Evolutionary conservation across 1,284 basidiomycete species (phyloP).

Genomic region (Cerrena zonata): DNA sequence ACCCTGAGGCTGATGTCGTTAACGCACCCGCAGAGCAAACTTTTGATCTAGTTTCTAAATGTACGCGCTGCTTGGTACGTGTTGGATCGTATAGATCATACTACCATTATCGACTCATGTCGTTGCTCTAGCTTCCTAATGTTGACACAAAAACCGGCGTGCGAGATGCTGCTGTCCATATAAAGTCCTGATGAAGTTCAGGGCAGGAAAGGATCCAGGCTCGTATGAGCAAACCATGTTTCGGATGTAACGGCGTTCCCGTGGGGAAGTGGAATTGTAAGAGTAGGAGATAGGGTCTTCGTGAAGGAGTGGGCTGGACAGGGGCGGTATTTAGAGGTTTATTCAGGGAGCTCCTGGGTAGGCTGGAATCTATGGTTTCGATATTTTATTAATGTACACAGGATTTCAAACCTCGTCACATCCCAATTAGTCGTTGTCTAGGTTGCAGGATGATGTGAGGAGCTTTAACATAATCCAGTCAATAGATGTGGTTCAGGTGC

Average conservation of each 20-base stretch:
- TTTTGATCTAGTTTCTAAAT: slow-evolving; percentile 60
- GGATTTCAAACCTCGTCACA: not conserved
- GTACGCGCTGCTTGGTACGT: slow-evolving; percentile 65
- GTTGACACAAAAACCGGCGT: slow-evolving; percentile 58
- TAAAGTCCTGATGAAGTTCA: slow-evolving; percentile 67
- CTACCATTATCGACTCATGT: not conserved
- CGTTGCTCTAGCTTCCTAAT: slow-evolving; percentile 56
- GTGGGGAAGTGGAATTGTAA: slow-evolving; percentile 42
- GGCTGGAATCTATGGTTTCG: not conserved
- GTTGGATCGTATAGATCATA: not conserved
- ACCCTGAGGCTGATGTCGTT: slow-evolving; percentile 16
- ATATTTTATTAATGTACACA: not conserved
- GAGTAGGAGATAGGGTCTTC: slow-evolving; percentile 52
- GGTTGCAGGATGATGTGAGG: too few relatives aligned
- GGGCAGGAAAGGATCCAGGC: slow-evolving; percentile 48
- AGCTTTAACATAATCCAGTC: too few relatives aligned
- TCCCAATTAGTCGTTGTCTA: not conserved
- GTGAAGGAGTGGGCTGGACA: slow-evolving; percentile 35
- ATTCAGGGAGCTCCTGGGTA: not conserved
- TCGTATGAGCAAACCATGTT: slow-evolving; percentile 46
- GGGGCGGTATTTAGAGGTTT: not conserved
- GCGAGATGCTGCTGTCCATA: slow-evolving; percentile 66
- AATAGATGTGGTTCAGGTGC: too few relatives aligned
- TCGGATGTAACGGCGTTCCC: slow-evolving; percentile 58
- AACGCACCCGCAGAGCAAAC: slow-evolving; percentile 24